phyloP scores from a whole-genome alignment of 768 basidiomycete genomes.

The Mycena belliarum region DNA sequence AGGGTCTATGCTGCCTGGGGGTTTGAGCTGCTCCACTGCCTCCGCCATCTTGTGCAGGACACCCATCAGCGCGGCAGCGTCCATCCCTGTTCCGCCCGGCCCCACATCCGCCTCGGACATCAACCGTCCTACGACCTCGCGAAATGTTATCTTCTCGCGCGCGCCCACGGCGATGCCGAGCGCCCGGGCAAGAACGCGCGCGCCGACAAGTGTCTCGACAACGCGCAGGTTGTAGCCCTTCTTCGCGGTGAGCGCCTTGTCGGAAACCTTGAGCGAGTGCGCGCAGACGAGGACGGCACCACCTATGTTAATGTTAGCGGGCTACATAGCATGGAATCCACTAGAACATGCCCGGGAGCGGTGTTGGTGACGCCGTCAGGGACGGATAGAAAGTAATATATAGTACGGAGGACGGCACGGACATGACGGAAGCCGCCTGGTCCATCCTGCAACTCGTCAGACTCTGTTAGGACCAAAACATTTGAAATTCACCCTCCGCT shows the following conservation, averaged over 20 bases:
- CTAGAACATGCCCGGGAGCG: constrained; percentile 43
- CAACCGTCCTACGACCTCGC: constrained; percentile 66
- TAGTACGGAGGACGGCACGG: constrained; percentile 65
- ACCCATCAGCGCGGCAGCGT: constrained; percentile 44
- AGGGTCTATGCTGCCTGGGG: constrained; percentile 36
- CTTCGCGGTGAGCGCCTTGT: constrained; percentile 78
- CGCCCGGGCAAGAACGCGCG: constrained; percentile 65
- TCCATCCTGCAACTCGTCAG: constrained; percentile 63
- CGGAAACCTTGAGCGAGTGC: constrained; percentile 82
- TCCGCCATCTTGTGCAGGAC: constrained; percentile 48
- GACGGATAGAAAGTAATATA: constrained; percentile 82
- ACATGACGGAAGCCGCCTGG: constrained; percentile 87
- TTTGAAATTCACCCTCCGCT: constrained; percentile 61
- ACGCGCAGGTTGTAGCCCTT: constrained; percentile 87
- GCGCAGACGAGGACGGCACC: constrained; percentile 70
- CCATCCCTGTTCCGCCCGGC: constrained; percentile 45
- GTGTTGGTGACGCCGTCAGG: constrained; percentile 65
- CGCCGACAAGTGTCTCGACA: constrained; percentile 85
- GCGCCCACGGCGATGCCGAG: constrained; percentile 48
- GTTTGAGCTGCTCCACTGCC: constrained; percentile 56
- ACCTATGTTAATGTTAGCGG: background rate
- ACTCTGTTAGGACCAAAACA: background rate
- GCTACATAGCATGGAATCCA: background rate
- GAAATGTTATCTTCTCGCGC: constrained; percentile 59
- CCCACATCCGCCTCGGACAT: constrained; percentile 42